Conservation (phyloP, 805 yeast species). For the Ogataea chonburiensis region DNA sequence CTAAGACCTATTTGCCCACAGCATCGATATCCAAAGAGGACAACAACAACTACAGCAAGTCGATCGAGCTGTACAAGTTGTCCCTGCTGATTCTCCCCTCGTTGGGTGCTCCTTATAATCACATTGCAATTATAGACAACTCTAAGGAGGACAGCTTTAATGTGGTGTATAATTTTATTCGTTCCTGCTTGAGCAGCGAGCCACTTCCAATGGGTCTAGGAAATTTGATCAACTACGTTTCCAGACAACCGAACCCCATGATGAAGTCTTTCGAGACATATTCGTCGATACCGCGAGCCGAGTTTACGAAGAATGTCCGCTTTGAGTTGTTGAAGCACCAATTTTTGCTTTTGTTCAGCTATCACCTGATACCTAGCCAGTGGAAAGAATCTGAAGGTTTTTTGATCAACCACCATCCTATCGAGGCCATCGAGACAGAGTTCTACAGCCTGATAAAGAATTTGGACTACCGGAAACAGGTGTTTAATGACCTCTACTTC, state of each 20-base stretch:
- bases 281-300: conserved; percentile 25
- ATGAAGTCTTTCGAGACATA: conserved; percentile 29
- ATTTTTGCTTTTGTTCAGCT: conserved; percentile 34
- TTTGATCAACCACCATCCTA: conserved; percentile 32
- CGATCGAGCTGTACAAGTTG: conserved; percentile 46
- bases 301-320: conserved; percentile 36
- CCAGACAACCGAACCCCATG: conserved; percentile 34
- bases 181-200: conserved; percentile 56
- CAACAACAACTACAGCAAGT: conserved; percentile 42
- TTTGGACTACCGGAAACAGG: conserved; percentile 34
- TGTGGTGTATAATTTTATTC: conserved; percentile 51
- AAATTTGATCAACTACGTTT: conserved; percentile 42
- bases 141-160: conserved; percentile 45
- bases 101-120: conserved; percentile 64
- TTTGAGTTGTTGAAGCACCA: conserved; percentile 32
- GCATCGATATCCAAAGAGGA: conserved; percentile 36
- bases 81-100: conserved; percentile 63
- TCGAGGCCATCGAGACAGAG: conserved; percentile 33
- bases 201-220: conserved; percentile 46
- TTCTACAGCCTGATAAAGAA: conserved; percentile 29
- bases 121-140: conserved; percentile 56
- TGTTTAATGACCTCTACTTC: conserved; percentile 34
- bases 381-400: conserved; percentile 35
- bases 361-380: conserved; percentile 41
- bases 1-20: conserved; percentile 40